Conservation (phyloP, 371 early-diverging fungal genomes). For the Syncephalastrum sp. region DNA sequence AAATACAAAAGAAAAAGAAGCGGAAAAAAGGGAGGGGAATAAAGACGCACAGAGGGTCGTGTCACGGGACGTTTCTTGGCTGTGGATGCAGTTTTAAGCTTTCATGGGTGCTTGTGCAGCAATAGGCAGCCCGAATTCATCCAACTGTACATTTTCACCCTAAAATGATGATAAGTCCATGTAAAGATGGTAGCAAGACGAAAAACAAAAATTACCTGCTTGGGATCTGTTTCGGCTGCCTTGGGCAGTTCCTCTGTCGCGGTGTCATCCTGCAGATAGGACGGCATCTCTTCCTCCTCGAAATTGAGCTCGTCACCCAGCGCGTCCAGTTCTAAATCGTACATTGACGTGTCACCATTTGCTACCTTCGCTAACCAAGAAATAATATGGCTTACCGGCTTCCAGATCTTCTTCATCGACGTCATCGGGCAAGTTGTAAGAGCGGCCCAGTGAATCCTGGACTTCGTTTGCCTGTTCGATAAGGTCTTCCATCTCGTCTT, state of each 20-base stretch:
- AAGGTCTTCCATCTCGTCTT: conserved; percentile 97
- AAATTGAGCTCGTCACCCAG: conserved; percentile 85
- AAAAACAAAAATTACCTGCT: not conserved
- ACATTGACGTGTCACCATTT: not conserved
- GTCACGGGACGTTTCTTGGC: too few species aligned
- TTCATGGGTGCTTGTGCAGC: conserved; percentile 50
- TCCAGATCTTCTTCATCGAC: conserved; percentile 95
- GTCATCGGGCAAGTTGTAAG: conserved; percentile 92
- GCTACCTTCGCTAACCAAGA: not conserved
- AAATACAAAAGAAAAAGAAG: too few species aligned
- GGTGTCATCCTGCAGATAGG: conserved; percentile 58
- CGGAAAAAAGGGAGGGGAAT: too few species aligned
- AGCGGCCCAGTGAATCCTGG: conserved; percentile 89
- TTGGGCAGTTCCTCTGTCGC: conserved; percentile 48
- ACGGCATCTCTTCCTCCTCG: conserved; percentile 78
- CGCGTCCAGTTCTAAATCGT: conserved; percentile 82
- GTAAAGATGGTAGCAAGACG: not conserved
- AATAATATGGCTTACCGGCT: conserved; percentile 61
- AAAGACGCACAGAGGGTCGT: too few species aligned
- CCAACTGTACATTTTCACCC: conserved; percentile 42
- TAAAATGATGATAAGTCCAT: conserved; percentile 3
- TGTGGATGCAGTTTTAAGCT: conserved; percentile 15
- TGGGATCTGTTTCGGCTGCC: conserved; percentile 49
- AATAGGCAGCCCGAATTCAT: conserved; percentile 59
- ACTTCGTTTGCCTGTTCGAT: conserved; percentile 94